Percentiles rank a stretch among this genome's conserved stretches.
These are phyloP conservation scores for Lactarius hengduanensis DNA, from an alignment of 768 basidiomycete species.

Conservation along the genomic window DNA sequence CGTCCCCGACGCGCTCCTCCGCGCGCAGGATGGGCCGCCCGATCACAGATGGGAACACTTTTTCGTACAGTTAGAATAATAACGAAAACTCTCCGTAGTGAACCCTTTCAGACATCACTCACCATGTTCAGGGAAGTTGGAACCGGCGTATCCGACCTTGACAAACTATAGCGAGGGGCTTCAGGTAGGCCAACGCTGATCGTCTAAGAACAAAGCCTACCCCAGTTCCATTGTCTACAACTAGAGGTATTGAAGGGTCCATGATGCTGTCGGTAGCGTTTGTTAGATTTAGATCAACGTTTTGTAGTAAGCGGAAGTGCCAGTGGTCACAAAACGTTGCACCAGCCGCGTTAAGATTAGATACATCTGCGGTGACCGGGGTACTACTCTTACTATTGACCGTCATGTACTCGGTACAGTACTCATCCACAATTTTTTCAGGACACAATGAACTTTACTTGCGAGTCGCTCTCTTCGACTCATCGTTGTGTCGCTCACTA, in stretches of 20 bases:
- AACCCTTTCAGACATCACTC: constrained; percentile 10
- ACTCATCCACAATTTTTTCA: too few relatives aligned
- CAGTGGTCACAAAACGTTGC: neutral
- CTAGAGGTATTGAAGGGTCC: constrained; percentile 44
- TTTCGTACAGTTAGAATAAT: neutral
- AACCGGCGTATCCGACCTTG: constrained; percentile 62
- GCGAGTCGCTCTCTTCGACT: too few relatives aligned
- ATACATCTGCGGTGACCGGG: constrained; percentile 6
- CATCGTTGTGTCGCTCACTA: too few relatives aligned
- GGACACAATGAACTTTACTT: too few relatives aligned
- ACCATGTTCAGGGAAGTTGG: constrained; percentile 66
- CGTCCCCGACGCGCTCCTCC: constrained; percentile 87
- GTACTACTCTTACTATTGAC: neutral
- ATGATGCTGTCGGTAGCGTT: constrained; percentile 26
- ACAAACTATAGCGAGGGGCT: constrained; percentile 46
- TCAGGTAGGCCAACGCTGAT: neutral
- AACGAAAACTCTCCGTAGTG: neutral
- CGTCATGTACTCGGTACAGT: too few relatives aligned
- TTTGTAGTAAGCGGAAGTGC: neutral
- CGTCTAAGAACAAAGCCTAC: constrained; percentile 36
- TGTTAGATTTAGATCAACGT: constrained; percentile 2
- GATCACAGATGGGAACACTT: constrained; percentile 95
- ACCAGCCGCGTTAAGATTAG: neutral
- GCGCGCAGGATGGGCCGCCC: constrained; percentile 97
- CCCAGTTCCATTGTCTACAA: constrained; percentile 67